Base-by-base conservation (phyloP, 306 rosid genomes). In the Dryas drummondii region DNA sequence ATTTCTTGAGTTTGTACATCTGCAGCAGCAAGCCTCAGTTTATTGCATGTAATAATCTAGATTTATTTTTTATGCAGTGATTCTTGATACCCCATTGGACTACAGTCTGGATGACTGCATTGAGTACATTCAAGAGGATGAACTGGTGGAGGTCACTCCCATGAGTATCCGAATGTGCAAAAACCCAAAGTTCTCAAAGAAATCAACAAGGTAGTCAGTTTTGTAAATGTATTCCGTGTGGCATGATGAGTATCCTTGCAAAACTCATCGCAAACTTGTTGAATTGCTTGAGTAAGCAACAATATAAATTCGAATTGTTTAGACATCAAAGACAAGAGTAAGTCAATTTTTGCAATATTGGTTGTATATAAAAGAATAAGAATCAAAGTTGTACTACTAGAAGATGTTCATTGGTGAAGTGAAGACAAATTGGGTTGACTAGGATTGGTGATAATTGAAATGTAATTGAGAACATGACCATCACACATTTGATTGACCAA, bases 51-150 rank as follows among this genome's bases (percentile, higher is more conserved):
- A 15, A 15, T 48, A 50, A 46, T 37, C 60, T 61, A 0, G 17
- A 15, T 32, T 72, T 77, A 57, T 42, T 56, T 42, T 68, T 32
- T 51, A 3, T 84, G 88, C 89, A 94, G 98, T 94, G 75, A 70
- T 94, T 83, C 96, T 94, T 63, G 96, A 94, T 76, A 94, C 97
- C 42, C 97, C 97, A n/a, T 54, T 94, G 94, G 91, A 78, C 71
- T 94, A 86, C 76, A 94, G 98, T 86, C 82, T 91, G 77, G 98
- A 91, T 65, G 98, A 94, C 82, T 91, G 98, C 87, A 94, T 94
- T 42, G 98, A 94, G 81, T 94, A 94, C 94, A 91, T 94, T 68
- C 97, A 92, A 87, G 97, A 94, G 87, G 99, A 94, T 73, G 99
- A 94, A 80, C 82, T 87, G 22, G 99, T 92, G 8, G 99, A 92